These are phyloP conservation scores for Corylus avellana DNA, from an alignment of 306 rosid genomes.

Conservation along the genomic window DNA sequence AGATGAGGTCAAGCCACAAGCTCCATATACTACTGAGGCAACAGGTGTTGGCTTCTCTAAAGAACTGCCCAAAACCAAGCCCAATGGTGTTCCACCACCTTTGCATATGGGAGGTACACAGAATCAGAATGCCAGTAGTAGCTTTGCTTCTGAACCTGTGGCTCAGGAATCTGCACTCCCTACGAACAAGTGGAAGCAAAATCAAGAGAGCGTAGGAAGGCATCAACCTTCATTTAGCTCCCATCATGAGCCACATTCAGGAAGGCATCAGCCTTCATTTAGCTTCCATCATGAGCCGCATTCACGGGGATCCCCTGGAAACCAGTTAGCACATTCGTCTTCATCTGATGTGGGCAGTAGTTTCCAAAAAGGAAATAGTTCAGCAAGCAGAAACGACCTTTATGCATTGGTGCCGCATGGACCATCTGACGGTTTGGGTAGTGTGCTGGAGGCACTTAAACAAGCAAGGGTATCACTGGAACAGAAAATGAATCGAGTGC, in stretches of 20 bases:
- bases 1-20: conserved; percentile 30
- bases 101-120: conserved; percentile 30
- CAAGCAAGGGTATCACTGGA: conserved; percentile 67
- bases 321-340: conserved; percentile 27
- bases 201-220: conserved; percentile 38
- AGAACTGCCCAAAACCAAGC: conserved; percentile 37
- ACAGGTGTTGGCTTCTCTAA: conserved; percentile 27
- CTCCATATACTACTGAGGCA: not conserved
- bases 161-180: conserved; percentile 57
- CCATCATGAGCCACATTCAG: too few relatives aligned
- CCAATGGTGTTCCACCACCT: conserved; percentile 41
- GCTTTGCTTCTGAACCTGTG: conserved; percentile 36
- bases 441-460: conserved; percentile 81
- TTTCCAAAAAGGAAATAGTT: conserved; percentile 37
- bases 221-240: not conserved
- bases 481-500: conserved; percentile 53
- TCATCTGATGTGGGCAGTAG: conserved; percentile 32
- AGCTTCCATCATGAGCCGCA: conserved; percentile 31
- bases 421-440: conserved; percentile 43
- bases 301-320: conserved; percentile 27
- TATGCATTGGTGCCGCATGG: conserved; percentile 70
- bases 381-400: conserved; percentile 45
- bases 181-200: conserved; percentile 35
- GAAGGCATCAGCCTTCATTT: conserved; percentile 34
- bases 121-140: conserved; percentile 30